A percentile compares a stretch with the other conserved stretches of the same genome.
Conservation (phyloP, 345 rosid genomes). For the Zanthoxylum bungeanum region DNA sequence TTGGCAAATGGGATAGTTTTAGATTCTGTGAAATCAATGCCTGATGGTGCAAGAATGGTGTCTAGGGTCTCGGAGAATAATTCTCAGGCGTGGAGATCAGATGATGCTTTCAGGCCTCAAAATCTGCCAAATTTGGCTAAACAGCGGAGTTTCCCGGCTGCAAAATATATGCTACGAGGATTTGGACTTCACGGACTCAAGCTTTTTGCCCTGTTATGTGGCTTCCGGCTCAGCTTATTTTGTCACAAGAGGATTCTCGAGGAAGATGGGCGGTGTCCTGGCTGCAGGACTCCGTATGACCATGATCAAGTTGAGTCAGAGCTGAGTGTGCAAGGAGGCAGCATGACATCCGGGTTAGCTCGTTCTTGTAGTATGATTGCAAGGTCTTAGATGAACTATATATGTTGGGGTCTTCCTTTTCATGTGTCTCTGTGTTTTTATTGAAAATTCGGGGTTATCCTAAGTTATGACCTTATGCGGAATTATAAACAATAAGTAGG, state of each 20-base stretch:
- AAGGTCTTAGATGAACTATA: conserved; percentile 56
- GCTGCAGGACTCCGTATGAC: conserved; percentile 81
- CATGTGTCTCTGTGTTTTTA: conserved; percentile 27
- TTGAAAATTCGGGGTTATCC: too few species aligned
- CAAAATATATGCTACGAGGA: conserved; percentile 84
- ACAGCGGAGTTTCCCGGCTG: conserved; percentile 55
- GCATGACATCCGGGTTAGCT: conserved; percentile 54
- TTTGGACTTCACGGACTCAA: conserved; percentile 75
- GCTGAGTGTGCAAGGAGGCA: conserved; percentile 53
- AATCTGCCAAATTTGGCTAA: conserved; percentile 74
- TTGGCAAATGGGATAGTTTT: conserved; percentile 19
- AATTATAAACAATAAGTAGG: too few species aligned
- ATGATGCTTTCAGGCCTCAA: conserved; percentile 75
- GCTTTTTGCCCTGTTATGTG: conserved; percentile 85
- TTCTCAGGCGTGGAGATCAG: conserved; percentile 75
- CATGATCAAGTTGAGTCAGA: conserved; percentile 47
- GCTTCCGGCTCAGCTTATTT: conserved; percentile 88
- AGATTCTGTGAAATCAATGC: conserved; percentile 23
- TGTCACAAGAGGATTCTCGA: conserved; percentile 95
- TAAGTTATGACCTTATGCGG: too few species aligned
- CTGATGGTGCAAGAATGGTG: conserved; percentile 22
- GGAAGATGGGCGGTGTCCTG: conserved; percentile 93
- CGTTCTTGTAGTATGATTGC: conserved; percentile 84
- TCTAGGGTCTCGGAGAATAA: conserved; percentile 36
- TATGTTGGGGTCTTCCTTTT: conserved; percentile 42